Base-by-base conservation (phyloP, 2,329 filamentous ascomycete species). In the Plenodomus tracheiphilus region DNA sequence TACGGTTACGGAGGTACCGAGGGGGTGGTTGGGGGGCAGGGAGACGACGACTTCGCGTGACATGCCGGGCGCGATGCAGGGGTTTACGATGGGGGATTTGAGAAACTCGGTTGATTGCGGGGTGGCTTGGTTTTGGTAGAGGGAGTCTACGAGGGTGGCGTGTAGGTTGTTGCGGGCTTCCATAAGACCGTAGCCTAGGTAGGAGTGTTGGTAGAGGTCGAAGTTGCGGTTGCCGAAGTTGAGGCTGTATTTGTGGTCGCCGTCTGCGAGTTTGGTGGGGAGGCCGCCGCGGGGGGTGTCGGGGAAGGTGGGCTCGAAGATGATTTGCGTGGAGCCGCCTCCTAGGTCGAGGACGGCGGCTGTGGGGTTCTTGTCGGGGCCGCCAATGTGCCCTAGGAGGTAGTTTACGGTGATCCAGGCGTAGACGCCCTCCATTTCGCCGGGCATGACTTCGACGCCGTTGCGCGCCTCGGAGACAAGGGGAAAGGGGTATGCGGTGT, bases 371-470 rank as follows among this genome's bases (percentile, higher is more conserved):
- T 92, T 85, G 70, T 97, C 93, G 2, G 91, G 89, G 10, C 89
- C 89, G 51, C 94, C 94, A 73, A 99, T 97, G 78, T 97, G 97
- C 66, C 93, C 93, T 19, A 99, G 85, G 35, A 99, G 87, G 75
- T 99, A 99, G 81, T 99, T 99, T 59, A 91, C 94, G 6, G 94
- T 99, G 72, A 99, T 96, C 94, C 94, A 99, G 44, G 94, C 95
- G 70, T 96, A 99, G 22, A 99, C 93, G 70, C 94, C 94, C 77
- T 99, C 94, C 68, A 97, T 89, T 42, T 89, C 91, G 54, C 94
- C 94, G 65, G 96, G 92, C 94, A 99, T 99, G 72, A 99, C 95
- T 55, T 91, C 85, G 21, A 99, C 91, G 47, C 95, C 94, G 46
- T 89, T 85, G 61, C 93, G 86, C 65, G 91, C 89, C 57, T 85